These are phyloP conservation scores for Crithidia brevicula DNA, from an alignment of 208 protist species.

Conservation along the genomic window DNA sequence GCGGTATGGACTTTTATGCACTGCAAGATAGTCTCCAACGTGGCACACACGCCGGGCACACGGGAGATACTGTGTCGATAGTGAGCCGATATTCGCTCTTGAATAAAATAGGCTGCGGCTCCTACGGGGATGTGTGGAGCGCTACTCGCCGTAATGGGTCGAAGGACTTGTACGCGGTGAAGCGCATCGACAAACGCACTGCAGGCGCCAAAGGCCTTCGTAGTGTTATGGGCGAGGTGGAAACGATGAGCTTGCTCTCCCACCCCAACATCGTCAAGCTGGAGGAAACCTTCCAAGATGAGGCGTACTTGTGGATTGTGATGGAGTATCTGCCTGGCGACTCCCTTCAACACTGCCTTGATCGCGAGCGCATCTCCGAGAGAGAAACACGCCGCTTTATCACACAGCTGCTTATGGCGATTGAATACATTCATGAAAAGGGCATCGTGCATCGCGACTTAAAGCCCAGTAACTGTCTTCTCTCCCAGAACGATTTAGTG, in stretches of 20 bases:
- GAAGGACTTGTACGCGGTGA: slow-evolving; percentile 68
- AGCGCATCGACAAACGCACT: slow-evolving; percentile 81
- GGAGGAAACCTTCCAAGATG: slow-evolving; percentile 87
- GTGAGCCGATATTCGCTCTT: slow-evolving; percentile 62
- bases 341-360: slow-evolving; percentile 58
- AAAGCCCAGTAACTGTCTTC: slow-evolving; percentile 92
- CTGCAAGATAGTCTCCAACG: slow-evolving; percentile 66
- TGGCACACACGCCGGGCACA: slow-evolving; percentile 16
- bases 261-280: slow-evolving; percentile 93
- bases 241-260: slow-evolving; percentile 90
- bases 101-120: slow-evolving; percentile 79
- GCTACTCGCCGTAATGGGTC: slow-evolving; percentile 47
- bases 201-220: slow-evolving; percentile 69
- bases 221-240: slow-evolving; percentile 87
- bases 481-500: slow-evolving; percentile 65
- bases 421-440: slow-evolving; percentile 92
- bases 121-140: slow-evolving; percentile 85
- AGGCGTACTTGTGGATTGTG: slow-evolving; percentile 84
- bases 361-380: slow-evolving; percentile 47
- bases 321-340: slow-evolving; percentile 92
- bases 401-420: slow-evolving; percentile 79
- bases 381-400: slow-evolving; percentile 59
- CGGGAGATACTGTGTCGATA: slow-evolving; percentile 27
- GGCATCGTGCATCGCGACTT: slow-evolving; percentile 92
- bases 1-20: slow-evolving; percentile 76